These are phyloP conservation scores for Symbiodinium pilosum DNA, from an alignment of 73 alveolate genomes.

Conservation along the genomic window DNA sequence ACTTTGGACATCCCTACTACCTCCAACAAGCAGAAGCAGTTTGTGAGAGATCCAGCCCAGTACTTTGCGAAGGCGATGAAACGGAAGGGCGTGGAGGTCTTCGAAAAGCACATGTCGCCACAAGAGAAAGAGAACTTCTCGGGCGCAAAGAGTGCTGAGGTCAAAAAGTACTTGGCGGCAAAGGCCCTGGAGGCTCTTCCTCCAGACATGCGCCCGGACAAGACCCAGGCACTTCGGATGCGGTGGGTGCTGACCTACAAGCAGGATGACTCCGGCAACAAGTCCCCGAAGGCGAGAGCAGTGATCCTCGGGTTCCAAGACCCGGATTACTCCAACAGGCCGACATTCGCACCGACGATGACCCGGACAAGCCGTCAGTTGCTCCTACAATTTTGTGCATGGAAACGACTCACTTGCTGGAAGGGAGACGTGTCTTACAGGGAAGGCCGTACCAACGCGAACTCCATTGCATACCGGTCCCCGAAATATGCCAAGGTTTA, in stretches of 20 bases:
- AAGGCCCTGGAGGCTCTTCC: conserved; percentile 19
- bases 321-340: too few species aligned
- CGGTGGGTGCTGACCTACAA: conserved; percentile 30
- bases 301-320: too few species aligned
- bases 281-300: conserved; percentile 22
- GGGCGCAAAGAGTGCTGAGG: conserved; percentile 4
- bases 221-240: conserved; percentile 8
- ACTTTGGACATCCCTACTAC: not conserved
- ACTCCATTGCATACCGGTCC: not conserved
- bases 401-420: not conserved
- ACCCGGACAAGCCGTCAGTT: not conserved
- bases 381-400: not conserved
- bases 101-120: not conserved
- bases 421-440: conserved; percentile 34
- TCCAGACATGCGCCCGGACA: not conserved
- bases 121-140: not conserved
- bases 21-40: not conserved
- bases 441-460: not conserved
- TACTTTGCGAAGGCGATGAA: conserved; percentile 32
- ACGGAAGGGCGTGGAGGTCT: not conserved
- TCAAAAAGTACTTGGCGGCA: not conserved
- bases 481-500: not conserved
- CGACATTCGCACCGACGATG: conserved; percentile 5
- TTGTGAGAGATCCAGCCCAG: not conserved
- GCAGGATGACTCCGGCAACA: not conserved